Evolutionary conservation across 1,284 basidiomycete genomes (phyloP), one percentile per base, ranked within the genome.

Genomic region (Papiliotrema nemorosa): DNA sequence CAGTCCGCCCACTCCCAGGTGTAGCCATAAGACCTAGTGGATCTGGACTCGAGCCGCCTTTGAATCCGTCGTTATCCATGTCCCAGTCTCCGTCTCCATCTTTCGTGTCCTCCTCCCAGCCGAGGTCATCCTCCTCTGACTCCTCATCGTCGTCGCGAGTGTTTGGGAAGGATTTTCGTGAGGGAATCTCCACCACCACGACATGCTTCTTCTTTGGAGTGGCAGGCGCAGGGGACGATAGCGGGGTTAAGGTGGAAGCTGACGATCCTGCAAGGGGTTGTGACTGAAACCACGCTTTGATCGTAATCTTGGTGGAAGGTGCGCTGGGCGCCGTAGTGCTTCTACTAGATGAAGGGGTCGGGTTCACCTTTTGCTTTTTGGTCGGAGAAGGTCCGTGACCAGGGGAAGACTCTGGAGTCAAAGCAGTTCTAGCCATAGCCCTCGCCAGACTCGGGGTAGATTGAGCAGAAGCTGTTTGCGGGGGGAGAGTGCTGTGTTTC

Each of bases 1-100:
- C 87, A 1, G 83, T 85, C 25, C 63, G 56, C 12, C 62, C 69
- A 41, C 67, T 66, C 1, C 57, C 60, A 9, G 52, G 50, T 25
- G 42, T 22, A 18, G 31, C 36, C 18, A 33, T 41, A 13, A n/a
- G 27, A 20, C 24, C 24, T 22, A 50, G 52, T 29, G 16, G 55
- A 25, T 46, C 50, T 44, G 43, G 48, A 46, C 52, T 55, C 42
- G 35, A 45, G 47, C 24, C 37, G 52, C 47, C 43, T 54, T 33
- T 48, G 29, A 31, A 31, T 14, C 29, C 29, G 51, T 57, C 12
- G 6, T 21, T 24, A 36, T 58, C 62, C 66, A 69, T 70, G 16
- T 52, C 24, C 59, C 63, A 66, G 42, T 73, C 70, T 1, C 60
- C 69, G 27, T 67, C 61, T 7, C 20, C 44, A 45, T 66, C 63